Conservation (phyloP, 176 grass and related monocot genomes). For the Areca catechu region DNA sequence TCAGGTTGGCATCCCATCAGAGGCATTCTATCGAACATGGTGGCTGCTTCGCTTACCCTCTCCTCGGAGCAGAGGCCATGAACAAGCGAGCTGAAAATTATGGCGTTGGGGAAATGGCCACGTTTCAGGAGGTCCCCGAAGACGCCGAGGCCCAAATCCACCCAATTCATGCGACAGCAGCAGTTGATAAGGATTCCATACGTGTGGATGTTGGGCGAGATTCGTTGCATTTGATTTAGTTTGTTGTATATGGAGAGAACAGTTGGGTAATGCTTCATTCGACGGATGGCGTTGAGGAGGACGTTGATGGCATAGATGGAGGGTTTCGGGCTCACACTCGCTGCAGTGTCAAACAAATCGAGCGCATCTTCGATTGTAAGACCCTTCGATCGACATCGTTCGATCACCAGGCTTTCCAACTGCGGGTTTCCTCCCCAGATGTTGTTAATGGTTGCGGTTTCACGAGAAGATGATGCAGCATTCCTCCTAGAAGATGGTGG, state of each 20-base stretch:
- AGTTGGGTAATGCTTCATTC: neutral
- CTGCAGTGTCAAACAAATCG: neutral
- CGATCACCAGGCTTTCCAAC: neutral
- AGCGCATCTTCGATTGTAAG: neutral
- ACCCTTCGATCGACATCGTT: no score
- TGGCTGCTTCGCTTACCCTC: neutral
- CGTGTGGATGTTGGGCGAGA: neutral
- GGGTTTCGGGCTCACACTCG: neutral
- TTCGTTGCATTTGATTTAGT: neutral
- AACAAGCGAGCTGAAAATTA: neutral
- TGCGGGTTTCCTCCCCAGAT: no score
- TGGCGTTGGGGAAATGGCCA: neutral
- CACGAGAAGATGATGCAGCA: no score
- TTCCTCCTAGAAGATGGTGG: no score
- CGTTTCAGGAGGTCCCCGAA: constrained; percentile 10
- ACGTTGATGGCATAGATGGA: neutral
- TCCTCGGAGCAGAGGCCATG: constrained; percentile 6
- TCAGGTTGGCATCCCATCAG: constrained; percentile 16
- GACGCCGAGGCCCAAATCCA: constrained; percentile 4
- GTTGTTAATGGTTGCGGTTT: no score
- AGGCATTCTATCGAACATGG: constrained; percentile 24
- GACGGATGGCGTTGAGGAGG: neutral
- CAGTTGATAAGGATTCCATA: constrained; percentile 21
- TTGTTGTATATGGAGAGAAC: constrained; percentile 18
- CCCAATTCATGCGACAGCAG: constrained; percentile 2